These are phyloP conservation scores for Talaromyces adpressus DNA, from an alignment of 495 filamentous ascomycete genomes.

Conservation along the genomic window DNA sequence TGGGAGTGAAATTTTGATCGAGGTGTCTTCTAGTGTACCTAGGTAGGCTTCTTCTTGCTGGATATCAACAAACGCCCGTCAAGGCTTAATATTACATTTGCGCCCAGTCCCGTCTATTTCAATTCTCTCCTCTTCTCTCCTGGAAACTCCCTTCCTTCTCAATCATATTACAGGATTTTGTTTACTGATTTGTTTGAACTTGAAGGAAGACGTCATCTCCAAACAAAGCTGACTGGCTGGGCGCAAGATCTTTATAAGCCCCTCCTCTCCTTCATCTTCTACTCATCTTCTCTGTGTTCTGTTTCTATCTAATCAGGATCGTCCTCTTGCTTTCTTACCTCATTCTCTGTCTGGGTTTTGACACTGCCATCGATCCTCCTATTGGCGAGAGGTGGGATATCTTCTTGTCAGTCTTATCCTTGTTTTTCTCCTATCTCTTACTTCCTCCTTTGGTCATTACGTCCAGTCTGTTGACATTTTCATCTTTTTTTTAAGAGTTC, in stretches of 20 bases:
- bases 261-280: background rate
- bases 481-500: background rate
- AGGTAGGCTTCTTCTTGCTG: background rate
- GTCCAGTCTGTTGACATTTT: background rate
- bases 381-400: background rate
- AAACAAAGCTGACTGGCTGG: background rate
- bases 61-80: background rate
- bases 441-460: background rate
- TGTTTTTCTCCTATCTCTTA: background rate
- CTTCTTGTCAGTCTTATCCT: background rate
- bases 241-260: background rate
- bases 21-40: too few species aligned
- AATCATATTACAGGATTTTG: background rate
- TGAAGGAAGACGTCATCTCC: background rate
- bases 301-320: background rate
- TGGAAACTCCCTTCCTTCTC: background rate
- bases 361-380: background rate
- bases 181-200: background rate
- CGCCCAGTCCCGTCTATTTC: background rate
- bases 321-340: background rate
- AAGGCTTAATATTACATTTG: background rate
- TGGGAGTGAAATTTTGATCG: too few species aligned
- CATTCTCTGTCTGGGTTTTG: background rate
- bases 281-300: background rate
- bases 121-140: background rate